Conservation (phyloP, 495 filamentous ascomycete species). For the Xylaria bambusicola region DNA sequence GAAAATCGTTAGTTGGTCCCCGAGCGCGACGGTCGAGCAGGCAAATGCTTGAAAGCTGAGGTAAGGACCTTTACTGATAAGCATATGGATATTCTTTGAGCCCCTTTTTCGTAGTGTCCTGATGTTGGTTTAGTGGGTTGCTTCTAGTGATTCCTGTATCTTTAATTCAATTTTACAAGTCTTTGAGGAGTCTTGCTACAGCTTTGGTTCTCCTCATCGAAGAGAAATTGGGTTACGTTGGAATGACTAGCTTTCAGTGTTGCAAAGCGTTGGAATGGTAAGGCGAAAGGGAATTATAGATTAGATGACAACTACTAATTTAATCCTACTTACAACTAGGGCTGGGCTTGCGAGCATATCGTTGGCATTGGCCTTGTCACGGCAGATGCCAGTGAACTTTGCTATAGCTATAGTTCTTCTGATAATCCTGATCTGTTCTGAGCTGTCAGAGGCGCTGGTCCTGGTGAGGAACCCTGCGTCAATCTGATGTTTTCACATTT, state of each 20-base stretch:
- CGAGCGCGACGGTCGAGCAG: conserved; percentile 46
- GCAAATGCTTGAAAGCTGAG: conserved; percentile 43
- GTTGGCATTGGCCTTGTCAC: conserved; percentile 53
- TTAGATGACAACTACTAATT: not conserved
- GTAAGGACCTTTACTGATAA: conserved; percentile 53
- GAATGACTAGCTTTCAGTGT: not conserved
- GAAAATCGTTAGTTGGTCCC: conserved; percentile 40
- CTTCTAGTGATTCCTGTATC: too few relatives aligned
- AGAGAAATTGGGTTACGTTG: too few relatives aligned
- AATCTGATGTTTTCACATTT: conserved; percentile 42
- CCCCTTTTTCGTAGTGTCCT: conserved; percentile 36
- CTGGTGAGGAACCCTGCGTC: conserved; percentile 25
- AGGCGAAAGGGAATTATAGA: not conserved
- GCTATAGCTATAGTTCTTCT: conserved; percentile 41
- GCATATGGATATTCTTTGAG: conserved; percentile 27
- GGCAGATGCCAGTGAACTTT: conserved; percentile 39
- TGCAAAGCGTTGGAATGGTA: conserved; percentile 12
- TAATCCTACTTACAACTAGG: conserved; percentile 46
- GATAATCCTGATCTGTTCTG: conserved; percentile 53
- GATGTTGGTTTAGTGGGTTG: conserved; percentile 58
- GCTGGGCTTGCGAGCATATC: conserved; percentile 56
- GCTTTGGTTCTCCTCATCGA: too few relatives aligned
- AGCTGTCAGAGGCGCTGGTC: conserved; percentile 54
- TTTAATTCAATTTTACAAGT: too few relatives aligned
- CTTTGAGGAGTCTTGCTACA: too few relatives aligned